Evolutionary conservation across 2,329 filamentous ascomycete species (phyloP).

Genomic region (Aspergillus luchuensis): DNA sequence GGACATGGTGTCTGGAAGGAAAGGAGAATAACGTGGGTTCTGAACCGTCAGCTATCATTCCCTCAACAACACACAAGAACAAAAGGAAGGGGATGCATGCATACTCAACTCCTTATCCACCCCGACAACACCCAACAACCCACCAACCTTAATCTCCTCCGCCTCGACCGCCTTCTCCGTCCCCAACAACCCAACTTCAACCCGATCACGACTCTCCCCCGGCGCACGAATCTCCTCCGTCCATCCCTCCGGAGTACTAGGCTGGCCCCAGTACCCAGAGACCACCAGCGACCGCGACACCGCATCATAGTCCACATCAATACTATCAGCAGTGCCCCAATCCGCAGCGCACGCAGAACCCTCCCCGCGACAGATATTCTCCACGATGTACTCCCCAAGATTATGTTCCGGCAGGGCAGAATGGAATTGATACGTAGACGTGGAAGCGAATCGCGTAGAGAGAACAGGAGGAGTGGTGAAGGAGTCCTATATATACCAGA

Average conservation of each 20-base stretch:
- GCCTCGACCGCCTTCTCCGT: conserved; percentile 60
- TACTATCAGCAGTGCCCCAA: conserved; percentile 58
- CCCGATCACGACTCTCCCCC: conserved; percentile 49
- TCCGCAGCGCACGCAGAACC: conserved; percentile 52
- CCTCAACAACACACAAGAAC: background rate
- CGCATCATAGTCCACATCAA: conserved; percentile 78
- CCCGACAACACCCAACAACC: conserved; percentile 76
- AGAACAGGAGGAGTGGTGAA: conserved; percentile 66
- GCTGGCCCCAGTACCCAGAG: conserved; percentile 61
- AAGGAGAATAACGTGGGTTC: conserved; percentile 82
- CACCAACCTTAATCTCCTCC: conserved; percentile 76
- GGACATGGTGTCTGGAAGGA: conserved; percentile 72
- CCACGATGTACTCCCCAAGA: conserved; percentile 57
- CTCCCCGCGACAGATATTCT: conserved; percentile 56
- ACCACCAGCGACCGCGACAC: conserved; percentile 66
- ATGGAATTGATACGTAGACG: conserved; percentile 70
- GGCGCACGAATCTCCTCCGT: conserved; percentile 45
- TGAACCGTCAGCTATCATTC: conserved; percentile 29
- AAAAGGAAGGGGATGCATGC: conserved; percentile 17
- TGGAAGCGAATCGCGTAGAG: conserved; percentile 44
- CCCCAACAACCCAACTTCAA: conserved; percentile 80
- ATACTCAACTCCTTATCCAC: conserved; percentile 68
- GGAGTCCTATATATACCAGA: conserved; percentile 47
- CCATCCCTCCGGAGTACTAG: conserved; percentile 45
- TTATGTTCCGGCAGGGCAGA: conserved; percentile 59